Base-by-base conservation (phyloP, 768 basidiomycete species). In the Phallus indusiatus region DNA sequence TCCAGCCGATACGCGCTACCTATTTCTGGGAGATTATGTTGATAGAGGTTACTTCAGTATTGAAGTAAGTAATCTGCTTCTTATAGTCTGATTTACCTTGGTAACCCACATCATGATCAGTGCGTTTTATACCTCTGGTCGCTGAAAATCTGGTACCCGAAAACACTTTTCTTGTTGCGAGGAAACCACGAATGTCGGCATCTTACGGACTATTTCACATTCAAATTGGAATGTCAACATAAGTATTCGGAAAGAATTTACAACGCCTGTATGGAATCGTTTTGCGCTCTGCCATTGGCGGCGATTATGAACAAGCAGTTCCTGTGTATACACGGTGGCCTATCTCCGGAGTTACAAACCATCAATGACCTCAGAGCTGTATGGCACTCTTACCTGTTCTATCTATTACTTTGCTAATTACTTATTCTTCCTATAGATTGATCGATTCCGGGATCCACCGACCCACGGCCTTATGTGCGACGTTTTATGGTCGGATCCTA, bases 301-400 rank as follows among this genome's bases (percentile, higher is more conserved):
- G 96, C 96, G 34, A 72, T 99, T 68, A 98, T 98, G 95, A 99
- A 99, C 78, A 97, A 97, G 70, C 96, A 98, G 72, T 99, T 99
- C 73, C 76, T 98, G 53, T 99, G 95, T 72, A 96, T 98, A 61
- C 96, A 99, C 62, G 96, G 96, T 33, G 96, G 96, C 17, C 78
- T 99, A 14, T 94, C 91, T 0, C 96, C 96, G 0, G 96, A 99
- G 69, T 74, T 99, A 42, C 85, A 92, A 64, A 97, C 95, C 3
- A 80, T 99, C 50, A 95, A 99, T 67, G 96, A 99, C 70, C 83
- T 99, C 48, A 86, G 94, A 56, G 77, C 76, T 50, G 94, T 95
- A 61, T 58, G 21, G 20, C 33, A 21, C 50, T 9, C 34, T 21
- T 53, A 21, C 24, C 60, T 61, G 50, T 35, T 28, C 7, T 28